Conservation (phyloP, 148 eudicot genomes). For the Talinum fruticosum region DNA sequence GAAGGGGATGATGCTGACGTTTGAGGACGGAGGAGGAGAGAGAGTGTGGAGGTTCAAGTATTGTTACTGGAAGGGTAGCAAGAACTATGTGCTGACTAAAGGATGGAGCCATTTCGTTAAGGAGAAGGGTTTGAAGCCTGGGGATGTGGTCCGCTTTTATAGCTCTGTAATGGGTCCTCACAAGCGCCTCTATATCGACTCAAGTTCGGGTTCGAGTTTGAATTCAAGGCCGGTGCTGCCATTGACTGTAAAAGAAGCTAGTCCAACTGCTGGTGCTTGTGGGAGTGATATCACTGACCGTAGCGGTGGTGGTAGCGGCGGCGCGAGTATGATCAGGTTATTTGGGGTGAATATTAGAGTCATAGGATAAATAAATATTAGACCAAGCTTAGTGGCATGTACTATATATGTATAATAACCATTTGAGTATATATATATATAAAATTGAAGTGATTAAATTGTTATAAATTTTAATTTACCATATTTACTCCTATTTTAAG, state of each 20-base stretch:
- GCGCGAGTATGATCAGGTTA: not conserved
- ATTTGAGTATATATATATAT: no score
- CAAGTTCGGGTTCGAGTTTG: not conserved
- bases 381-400: not conserved
- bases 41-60: constrained; percentile 11
- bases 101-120: constrained; percentile 22
- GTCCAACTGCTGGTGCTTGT: not conserved
- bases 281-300: not conserved
- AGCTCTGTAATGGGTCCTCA: not conserved
- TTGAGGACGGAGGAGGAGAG: not conserved
- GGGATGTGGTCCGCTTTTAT: constrained; percentile 8
- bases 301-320: not conserved
- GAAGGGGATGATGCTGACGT: not conserved
- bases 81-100: constrained; percentile 13
- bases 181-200: not conserved
- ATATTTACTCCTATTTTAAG: no score
- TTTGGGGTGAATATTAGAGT: constrained; percentile 11
- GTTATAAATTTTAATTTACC: no score
- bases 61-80: constrained; percentile 16
- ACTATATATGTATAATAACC: no score
- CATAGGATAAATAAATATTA: not conserved
- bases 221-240: not conserved
- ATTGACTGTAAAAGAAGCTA: no score
- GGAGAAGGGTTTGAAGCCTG: constrained; percentile 7
- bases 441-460: no score